Conservation (phyloP, 2,329 filamentous ascomycete species). For the Thielaviopsis musarum region DNA sequence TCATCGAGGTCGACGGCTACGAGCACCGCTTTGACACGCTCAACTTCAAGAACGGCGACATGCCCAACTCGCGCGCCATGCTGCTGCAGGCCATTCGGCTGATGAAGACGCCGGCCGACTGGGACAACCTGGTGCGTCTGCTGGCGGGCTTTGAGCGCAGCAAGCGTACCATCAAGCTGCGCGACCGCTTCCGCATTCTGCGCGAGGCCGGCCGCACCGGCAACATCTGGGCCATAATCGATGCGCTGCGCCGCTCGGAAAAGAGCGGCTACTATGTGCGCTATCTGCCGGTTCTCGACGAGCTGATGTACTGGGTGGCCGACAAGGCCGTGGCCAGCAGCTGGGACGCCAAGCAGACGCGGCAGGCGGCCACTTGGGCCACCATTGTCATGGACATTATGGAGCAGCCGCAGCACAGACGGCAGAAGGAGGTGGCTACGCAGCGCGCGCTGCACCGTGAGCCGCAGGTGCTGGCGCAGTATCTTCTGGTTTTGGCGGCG, state of each 20-base stretch:
- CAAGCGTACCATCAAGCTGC: slow-evolving; percentile 21
- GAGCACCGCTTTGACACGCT: slow-evolving; percentile 33
- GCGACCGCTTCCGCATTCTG: slow-evolving; percentile 24
- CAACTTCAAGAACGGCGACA: slow-evolving; percentile 22
- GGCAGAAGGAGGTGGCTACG: slow-evolving; percentile 13
- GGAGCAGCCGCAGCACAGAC: slow-evolving; percentile 24
- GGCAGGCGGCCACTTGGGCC: slow-evolving; percentile 28
- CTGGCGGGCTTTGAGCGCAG: slow-evolving; percentile 33
- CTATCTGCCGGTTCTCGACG: slow-evolving; percentile 16
- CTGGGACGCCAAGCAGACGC: slow-evolving; percentile 22
- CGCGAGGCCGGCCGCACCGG: slow-evolving; percentile 25
- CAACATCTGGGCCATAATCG: slow-evolving; percentile 29
- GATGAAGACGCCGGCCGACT: slow-evolving; percentile 35
- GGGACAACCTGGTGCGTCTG: slow-evolving; percentile 33
- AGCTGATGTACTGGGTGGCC: slow-evolving; percentile 24
- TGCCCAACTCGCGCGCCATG: slow-evolving; percentile 26
- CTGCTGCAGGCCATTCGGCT: slow-evolving; percentile 23
- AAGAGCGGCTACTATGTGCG: slow-evolving; percentile 30
- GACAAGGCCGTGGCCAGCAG: slow-evolving; percentile 24
- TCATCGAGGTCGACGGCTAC: slow-evolving; percentile 41
- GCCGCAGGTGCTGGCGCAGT: slow-evolving; percentile 26
- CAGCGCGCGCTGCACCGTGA: slow-evolving; percentile 22
- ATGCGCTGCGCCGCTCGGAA: slow-evolving; percentile 29
- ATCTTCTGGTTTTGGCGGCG: slow-evolving; percentile 27
- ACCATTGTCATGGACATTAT: slow-evolving; percentile 33